Base-by-base conservation (phyloP, 2,329 filamentous ascomycete species). In the Neonectria sp. region DNA sequence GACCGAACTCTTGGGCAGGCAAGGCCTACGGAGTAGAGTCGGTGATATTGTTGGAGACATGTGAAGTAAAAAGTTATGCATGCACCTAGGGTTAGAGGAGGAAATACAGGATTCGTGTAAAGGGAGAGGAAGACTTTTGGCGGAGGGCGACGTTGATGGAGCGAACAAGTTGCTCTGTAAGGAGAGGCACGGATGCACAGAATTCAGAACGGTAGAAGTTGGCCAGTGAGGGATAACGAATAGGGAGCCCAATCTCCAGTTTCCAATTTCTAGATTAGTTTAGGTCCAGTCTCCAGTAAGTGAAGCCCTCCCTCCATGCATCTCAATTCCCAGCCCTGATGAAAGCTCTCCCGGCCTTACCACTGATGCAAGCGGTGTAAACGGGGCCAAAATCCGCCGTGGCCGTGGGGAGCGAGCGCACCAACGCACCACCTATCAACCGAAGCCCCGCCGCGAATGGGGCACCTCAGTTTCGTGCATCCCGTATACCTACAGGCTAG, bases 301-400 rank as follows among this genome's bases (percentile, higher is more conserved):
- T 45, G n/a, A 45, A 24, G 40, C 40, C 40, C 40, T 45, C 40
- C 40, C 17, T 43, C 40, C 40, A 21, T 45, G 9, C 37, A n/a
- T 40, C 37, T 40, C 6, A 6, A 17, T 40, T n/a, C 15, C n/a
- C n/a, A 62, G 51, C 40, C 49, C 25, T 53, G 57, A 37, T 60
- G 58, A 45, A 45, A n/a, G 40, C 40, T 24, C n/a, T 17, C 8
- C 8, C 15, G 37, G 37, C 37, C 17, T 40, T 55, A 21, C 49
- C 29, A 55, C 45, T 57, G 35, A 13, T 6, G 29, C 31, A 45
- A 59, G 61, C 61, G 61, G 62, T 65, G 56, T 56, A 65, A 59
- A 65, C 55, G 55, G 55, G 56, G 48, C 31, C 33, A 56, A 51
- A 63, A 56, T 55, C 53, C 45, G 43, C 45, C 53, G 15, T 57